Base-by-base conservation (phyloP, 345 rosid genomes). In the Camelina hispida region DNA sequence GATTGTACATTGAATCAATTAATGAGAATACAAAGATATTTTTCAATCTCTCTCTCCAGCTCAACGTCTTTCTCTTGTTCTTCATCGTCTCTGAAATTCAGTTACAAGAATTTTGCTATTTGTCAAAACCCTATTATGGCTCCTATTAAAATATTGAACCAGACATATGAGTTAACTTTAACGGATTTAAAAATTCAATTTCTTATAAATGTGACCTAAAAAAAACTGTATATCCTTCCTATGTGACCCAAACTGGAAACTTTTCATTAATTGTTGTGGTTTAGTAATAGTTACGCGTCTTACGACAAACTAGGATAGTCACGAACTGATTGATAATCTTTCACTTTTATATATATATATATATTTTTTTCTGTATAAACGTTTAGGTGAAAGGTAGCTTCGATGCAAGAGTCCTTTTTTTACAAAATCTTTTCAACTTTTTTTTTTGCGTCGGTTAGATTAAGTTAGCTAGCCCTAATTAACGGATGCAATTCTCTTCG, bases 391-490 rank as follows among this genome's bases (percentile, higher is more conserved):
- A 40, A 68, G 28, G 51, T 68, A 28, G 18, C 15, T 56, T 56
- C 32, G 3, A 42, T 55, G 59, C 30, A 42, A 18, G 25, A 51
- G 42, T 40, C 43, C 34, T 20, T 1, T 51, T 23, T n/a, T 40
- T 2, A 51, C 68, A 38, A 50, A 52, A 25, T 58, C 18, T 42
- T 37, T 37, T 35, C 30, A 61, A 61, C 30, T 50, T 48, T 48
- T 48, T 38, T 38, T 58, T 9, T 28, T 28, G 30, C 2, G 71
- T 73, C 48, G 28, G 44, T 55, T 54, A 32, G 48, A 73, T 73
- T 9, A 56, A 46, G 58, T 38, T 74, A 28, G 28, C 8, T 32
- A 47, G 32, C 66, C 78, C 43, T 57, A 74, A 66, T 74, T 58
- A 37, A 66, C 67, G 72, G 72, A 59, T 58, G 18, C 38, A 55